A percentile compares a stretch with the other conserved stretches of the same genome.
These are phyloP conservation scores for Endogone sp. DNA, from an alignment of 192 early-diverging fungal genomes.

Conservation along the genomic window DNA sequence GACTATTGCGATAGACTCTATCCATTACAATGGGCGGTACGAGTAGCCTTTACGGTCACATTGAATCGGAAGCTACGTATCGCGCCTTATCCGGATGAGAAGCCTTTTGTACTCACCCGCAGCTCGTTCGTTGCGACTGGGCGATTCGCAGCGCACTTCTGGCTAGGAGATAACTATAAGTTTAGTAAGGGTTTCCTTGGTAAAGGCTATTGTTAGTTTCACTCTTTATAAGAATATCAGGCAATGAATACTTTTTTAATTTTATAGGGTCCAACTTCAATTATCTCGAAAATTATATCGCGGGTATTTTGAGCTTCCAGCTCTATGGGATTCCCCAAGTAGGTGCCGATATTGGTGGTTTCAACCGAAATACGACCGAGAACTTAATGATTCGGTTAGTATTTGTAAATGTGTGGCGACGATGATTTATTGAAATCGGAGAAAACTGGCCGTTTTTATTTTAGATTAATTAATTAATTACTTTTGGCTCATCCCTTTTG, in stretches of 20 bases:
- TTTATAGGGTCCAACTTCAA: constrained; percentile 26
- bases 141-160: constrained; percentile 17
- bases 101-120: constrained; percentile 57
- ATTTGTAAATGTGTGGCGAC: constrained; percentile 62
- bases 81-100: too few relatives aligned
- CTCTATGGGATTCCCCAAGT: constrained; percentile 68
- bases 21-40: too few relatives aligned
- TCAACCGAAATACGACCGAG: constrained; percentile 51
- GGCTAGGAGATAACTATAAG: background rate
- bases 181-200: too few relatives aligned
- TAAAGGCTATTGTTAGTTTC: background rate
- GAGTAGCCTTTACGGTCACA: too few relatives aligned
- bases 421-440: constrained; percentile 63
- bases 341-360: constrained; percentile 72
- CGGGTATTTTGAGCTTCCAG: constrained; percentile 60
- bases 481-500: constrained; percentile 43
- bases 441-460: constrained; percentile 56
- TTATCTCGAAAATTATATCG: constrained; percentile 54
- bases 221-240: background rate
- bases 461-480: constrained; percentile 60
- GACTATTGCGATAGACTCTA: too few relatives aligned
- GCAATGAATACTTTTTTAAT: background rate
- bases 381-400: constrained; percentile 51
- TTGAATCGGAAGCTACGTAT: too few relatives aligned
- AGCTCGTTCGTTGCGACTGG: constrained; percentile 66